A percentile compares a stretch with the other conserved stretches of the same genome.
phyloP scores from a whole-genome alignment of 2,329 filamentous ascomycete species.

The Alternaria tenuissima region DNA sequence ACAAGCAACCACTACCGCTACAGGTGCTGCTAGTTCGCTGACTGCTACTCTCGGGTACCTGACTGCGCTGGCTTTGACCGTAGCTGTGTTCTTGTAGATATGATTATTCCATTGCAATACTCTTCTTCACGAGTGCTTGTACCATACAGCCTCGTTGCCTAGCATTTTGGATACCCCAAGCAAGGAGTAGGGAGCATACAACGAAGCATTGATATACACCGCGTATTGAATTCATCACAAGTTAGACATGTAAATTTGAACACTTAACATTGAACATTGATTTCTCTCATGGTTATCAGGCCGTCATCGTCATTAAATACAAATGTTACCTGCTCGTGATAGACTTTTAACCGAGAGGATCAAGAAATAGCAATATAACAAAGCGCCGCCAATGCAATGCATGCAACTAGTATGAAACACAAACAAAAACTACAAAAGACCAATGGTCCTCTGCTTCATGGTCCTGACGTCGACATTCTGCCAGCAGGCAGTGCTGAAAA shows the following conservation, averaged over 20 bases:
- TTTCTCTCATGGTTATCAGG: not conserved
- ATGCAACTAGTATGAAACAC: not conserved
- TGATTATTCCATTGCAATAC: not conserved
- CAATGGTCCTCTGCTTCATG: conserved; percentile 45
- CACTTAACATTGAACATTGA: not conserved
- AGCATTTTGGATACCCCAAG: not conserved
- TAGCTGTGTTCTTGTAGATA: conserved; percentile 6
- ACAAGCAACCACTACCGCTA: conserved; percentile 13
- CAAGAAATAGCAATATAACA: not conserved
- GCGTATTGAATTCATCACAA: not conserved
- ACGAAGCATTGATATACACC: not conserved
- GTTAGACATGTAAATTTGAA: not conserved
- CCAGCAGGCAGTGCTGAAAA: conserved; percentile 38
- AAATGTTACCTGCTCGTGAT: not conserved
- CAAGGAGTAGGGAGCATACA: not conserved
- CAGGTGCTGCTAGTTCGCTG: conserved; percentile 8
- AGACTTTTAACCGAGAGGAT: not conserved
- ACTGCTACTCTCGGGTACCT: conserved; percentile 7
- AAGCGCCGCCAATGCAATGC: not conserved
- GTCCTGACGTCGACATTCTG: conserved; percentile 43
- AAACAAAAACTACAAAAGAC: conserved; percentile 32
- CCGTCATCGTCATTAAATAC: not conserved
- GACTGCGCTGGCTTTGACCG: not conserved
- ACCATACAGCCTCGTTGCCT: not conserved
- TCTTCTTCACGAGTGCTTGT: not conserved